These are phyloP conservation scores for Botrytis squamosa DNA, from an alignment of 2,329 filamentous ascomycete genomes.

Conservation along the genomic window DNA sequence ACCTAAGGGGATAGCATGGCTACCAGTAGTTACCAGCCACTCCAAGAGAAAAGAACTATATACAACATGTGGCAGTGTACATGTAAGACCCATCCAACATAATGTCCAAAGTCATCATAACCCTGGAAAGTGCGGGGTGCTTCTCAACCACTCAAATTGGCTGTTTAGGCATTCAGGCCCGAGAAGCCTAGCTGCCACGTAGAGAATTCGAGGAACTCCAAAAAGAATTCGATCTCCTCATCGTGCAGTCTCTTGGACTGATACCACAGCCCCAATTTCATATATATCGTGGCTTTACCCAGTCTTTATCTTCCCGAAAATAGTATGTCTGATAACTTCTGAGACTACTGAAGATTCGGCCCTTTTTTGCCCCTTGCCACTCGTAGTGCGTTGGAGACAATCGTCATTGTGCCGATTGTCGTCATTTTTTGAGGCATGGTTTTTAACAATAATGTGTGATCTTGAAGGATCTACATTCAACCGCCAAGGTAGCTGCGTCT, in stretches of 20 bases:
- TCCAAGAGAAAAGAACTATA: neutral
- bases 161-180: slow-evolving; percentile 9
- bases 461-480: slow-evolving; percentile 10
- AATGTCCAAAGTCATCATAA: neutral
- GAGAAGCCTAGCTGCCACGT: neutral
- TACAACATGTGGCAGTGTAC: neutral
- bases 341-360: neutral
- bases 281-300: slow-evolving; percentile 6
- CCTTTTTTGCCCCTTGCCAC: slow-evolving; percentile 8
- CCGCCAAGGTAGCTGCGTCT: slow-evolving; percentile 59
- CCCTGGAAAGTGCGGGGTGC: slow-evolving; percentile 2
- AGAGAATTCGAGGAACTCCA: neutral
- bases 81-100: neutral
- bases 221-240: neutral
- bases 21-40: neutral
- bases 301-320: neutral
- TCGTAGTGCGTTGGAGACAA: neutral
- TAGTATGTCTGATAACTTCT: neutral
- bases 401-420: neutral
- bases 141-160: neutral
- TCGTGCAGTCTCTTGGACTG: neutral
- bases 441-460: neutral
- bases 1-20: too few relatives aligned
- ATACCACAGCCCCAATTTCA: neutral
- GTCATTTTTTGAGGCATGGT: neutral